Percentiles rank a stretch among this genome's conserved stretches.
These are phyloP conservation scores for Fraxinus paxiana DNA, from an alignment of 305 asterid species.

Conservation along the genomic window DNA sequence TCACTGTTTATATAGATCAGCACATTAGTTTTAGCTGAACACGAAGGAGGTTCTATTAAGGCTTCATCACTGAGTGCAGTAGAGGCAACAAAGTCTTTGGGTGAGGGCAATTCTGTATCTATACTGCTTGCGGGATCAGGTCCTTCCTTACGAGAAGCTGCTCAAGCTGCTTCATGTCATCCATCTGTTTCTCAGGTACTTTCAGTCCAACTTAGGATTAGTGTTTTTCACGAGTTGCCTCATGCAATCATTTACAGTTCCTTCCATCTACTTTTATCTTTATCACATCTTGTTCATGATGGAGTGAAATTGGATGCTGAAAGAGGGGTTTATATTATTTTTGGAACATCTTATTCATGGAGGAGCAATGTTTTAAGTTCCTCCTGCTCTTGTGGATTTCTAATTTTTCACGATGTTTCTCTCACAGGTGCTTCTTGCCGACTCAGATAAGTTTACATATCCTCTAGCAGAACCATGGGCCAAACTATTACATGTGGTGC, in stretches of 20 bases:
- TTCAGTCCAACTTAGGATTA: neutral
- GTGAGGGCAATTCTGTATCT: slow-evolving; percentile 56
- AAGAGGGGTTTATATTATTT: neutral
- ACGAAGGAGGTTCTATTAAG: slow-evolving; percentile 67
- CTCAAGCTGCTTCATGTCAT: slow-evolving; percentile 68
- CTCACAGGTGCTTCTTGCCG: slow-evolving; percentile 80
- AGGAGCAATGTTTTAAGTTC: neutral
- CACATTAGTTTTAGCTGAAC: slow-evolving; percentile 82
- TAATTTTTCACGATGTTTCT: slow-evolving; percentile 5
- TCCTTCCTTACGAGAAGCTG: slow-evolving; percentile 64
- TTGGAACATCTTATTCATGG: neutral
- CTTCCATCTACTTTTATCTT: neutral
- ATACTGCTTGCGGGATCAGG: slow-evolving; percentile 87
- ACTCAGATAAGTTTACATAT: slow-evolving; percentile 64
- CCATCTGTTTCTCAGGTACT: slow-evolving; percentile 73
- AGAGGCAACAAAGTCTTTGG: slow-evolving; percentile 74
- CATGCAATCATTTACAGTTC: neutral
- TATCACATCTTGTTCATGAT: neutral
- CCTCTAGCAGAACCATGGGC: slow-evolving; percentile 97
- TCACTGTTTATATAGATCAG: slow-evolving; percentile 47
- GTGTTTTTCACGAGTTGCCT: neutral
- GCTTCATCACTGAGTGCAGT: slow-evolving; percentile 71
- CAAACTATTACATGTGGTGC: slow-evolving; percentile 66
- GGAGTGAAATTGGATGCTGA: neutral
- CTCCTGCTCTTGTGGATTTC: slow-evolving; percentile 9